phyloP scores from a whole-genome alignment of 2,329 filamentous ascomycete genomes.

The Fusarium graminum region DNA sequence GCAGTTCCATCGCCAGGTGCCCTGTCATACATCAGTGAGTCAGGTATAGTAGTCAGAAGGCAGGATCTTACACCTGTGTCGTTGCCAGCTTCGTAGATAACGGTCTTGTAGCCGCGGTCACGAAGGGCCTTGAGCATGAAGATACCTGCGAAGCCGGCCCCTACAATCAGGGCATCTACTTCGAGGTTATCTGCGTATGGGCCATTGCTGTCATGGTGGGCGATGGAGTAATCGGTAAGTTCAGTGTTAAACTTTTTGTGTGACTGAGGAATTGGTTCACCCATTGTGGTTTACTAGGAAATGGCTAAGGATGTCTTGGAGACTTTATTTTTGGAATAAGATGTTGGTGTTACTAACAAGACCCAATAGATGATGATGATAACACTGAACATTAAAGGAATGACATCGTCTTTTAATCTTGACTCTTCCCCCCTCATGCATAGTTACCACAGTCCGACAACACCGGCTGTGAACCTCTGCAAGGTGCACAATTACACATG shows the following conservation, averaged over 20 bases:
- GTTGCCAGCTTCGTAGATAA: slow-evolving; percentile 66
- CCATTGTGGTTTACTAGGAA: slow-evolving; percentile 23
- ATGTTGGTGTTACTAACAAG: neutral
- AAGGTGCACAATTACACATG: neutral
- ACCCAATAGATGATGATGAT: neutral
- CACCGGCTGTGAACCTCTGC: neutral
- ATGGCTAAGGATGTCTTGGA: neutral
- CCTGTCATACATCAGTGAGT: neutral
- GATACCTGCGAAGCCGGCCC: slow-evolving; percentile 62
- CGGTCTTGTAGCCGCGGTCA: slow-evolving; percentile 61
- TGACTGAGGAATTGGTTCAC: slow-evolving; percentile 35
- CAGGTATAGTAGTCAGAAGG: neutral
- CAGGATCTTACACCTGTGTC: slow-evolving; percentile 57
- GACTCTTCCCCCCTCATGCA: neutral
- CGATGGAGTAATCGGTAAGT: slow-evolving; percentile 55
- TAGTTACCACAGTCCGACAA: neutral
- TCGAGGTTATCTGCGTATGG: slow-evolving; percentile 60
- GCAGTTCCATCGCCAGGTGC: slow-evolving; percentile 64
- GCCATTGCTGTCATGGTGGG: slow-evolving; percentile 51
- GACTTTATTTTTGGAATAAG: neutral
- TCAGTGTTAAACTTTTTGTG: slow-evolving; percentile 59
- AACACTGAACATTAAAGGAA: neutral
- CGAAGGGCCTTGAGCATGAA: slow-evolving; percentile 66
- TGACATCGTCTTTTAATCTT: neutral
- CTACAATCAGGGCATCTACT: slow-evolving; percentile 60